Evolutionary conservation across 2,329 filamentous ascomycete genomes (phyloP).

Genomic region (Periconia sp.): DNA sequence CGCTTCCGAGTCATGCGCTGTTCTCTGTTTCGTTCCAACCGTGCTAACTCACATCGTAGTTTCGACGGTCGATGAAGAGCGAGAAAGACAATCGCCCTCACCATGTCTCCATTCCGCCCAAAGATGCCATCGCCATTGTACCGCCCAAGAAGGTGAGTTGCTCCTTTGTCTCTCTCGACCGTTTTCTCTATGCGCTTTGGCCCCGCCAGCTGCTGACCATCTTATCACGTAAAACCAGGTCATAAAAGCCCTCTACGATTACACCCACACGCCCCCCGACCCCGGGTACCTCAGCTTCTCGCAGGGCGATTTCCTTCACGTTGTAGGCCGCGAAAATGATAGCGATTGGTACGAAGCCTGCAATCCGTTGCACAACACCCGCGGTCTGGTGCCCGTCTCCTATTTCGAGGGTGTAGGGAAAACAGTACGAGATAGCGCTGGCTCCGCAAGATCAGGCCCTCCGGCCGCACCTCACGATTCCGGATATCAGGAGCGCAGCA

Average conservation of each 20-base stretch:
- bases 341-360: conserved; percentile 97
- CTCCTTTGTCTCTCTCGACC: not conserved
- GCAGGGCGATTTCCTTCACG: conserved; percentile 96
- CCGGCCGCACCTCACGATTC: conserved; percentile 77
- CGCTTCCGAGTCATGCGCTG: conserved; percentile 18
- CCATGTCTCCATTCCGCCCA: conserved; percentile 77
- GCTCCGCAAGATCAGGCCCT: conserved; percentile 46
- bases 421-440: conserved; percentile 82
- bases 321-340: conserved; percentile 94
- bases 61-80: conserved; percentile 87
- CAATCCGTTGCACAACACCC: conserved; percentile 86
- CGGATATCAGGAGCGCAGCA: conserved; percentile 70
- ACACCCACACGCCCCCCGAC: conserved; percentile 82
- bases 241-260: conserved; percentile 95
- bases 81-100: conserved; percentile 75
- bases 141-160: conserved; percentile 82
- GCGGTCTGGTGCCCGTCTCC: conserved; percentile 88
- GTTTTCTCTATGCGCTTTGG: not conserved
- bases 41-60: conserved; percentile 41
- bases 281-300: conserved; percentile 76
- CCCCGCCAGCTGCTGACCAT: conserved; percentile 4
- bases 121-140: conserved; percentile 84
- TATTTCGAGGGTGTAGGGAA: conserved; percentile 93
- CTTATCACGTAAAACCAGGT: conserved; percentile 60
- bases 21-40: conserved; percentile 7